Conservation (phyloP, 257 asterid species). For the Nicotiana otophora region DNA sequence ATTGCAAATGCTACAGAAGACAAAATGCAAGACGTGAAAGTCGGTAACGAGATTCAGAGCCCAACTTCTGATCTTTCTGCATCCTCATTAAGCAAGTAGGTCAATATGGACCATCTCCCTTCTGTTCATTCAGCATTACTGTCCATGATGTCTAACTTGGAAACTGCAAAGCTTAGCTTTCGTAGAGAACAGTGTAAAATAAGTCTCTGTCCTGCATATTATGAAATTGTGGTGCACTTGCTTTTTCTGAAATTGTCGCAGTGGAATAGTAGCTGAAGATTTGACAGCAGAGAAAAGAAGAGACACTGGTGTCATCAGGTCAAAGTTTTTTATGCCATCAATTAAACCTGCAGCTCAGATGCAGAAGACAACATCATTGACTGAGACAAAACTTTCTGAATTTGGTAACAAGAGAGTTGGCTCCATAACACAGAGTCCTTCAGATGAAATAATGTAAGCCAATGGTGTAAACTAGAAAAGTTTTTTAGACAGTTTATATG, state of each 20-base stretch:
- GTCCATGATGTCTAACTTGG: constrained; percentile 1
- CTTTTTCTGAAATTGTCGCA: constrained; percentile 24
- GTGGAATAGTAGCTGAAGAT: constrained; percentile 32
- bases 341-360: constrained; percentile 33
- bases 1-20: constrained; percentile 29
- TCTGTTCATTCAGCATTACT: neutral
- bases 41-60: constrained; percentile 26
- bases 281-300: constrained; percentile 29
- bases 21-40: constrained; percentile 15
- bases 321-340: constrained; percentile 38
- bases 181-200: neutral
- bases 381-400: constrained; percentile 33
- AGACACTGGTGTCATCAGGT: constrained; percentile 33
- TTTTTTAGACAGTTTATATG: constrained; percentile 10
- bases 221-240: neutral
- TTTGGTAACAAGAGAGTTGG: constrained; percentile 28
- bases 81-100: constrained; percentile 40
- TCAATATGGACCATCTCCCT: neutral
- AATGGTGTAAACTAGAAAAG: neutral
- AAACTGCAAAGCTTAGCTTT: neutral
- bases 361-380: constrained; percentile 19
- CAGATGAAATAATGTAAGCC: constrained; percentile 40
- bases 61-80: constrained; percentile 20
- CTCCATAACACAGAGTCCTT: constrained; percentile 27
- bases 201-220: neutral